Evolutionary conservation across 2,329 filamentous ascomycete genomes (phyloP).

Genomic region (Chaetomiaceae sp.): DNA sequence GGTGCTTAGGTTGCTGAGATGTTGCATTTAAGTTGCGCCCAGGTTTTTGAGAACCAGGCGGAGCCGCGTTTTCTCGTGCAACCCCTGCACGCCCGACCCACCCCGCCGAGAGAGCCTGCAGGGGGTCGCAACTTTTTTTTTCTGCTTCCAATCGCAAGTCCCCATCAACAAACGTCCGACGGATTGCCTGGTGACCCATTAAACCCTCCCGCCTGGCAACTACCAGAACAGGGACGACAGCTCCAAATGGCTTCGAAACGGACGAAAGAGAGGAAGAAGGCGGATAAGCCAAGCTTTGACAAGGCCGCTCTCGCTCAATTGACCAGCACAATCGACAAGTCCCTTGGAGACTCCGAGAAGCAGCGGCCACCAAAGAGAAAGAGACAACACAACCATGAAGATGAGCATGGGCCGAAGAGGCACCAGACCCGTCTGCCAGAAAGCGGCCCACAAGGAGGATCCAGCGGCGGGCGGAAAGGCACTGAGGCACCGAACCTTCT

Average conservation of each 20-base stretch:
- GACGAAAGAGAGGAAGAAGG: constrained; percentile 36
- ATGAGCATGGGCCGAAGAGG: constrained; percentile 30
- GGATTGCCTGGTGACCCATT: too few species aligned
- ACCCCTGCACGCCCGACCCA: neutral
- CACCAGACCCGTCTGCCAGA: constrained; percentile 27
- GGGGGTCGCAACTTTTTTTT: constrained; percentile 7
- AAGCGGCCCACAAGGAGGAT: constrained; percentile 26
- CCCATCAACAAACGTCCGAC: too few species aligned
- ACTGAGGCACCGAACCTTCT: constrained; percentile 37
- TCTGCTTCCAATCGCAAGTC: neutral
- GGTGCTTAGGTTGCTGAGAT: too few species aligned
- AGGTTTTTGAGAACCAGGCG: too few species aligned
- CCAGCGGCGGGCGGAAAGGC: constrained; percentile 16
- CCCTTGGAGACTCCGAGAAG: constrained; percentile 38
- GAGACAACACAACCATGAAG: constrained; percentile 30
- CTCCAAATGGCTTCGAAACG: constrained; percentile 22
- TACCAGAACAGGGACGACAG: neutral
- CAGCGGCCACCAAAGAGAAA: constrained; percentile 40
- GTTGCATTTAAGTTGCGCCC: too few species aligned
- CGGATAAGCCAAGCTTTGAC: constrained; percentile 37
- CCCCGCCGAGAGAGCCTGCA: neutral
- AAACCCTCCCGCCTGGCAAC: too few species aligned
- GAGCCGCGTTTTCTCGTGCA: too few species aligned
- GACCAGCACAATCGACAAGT: constrained; percentile 53
- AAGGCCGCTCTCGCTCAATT: constrained; percentile 47